phyloP scores from a whole-genome alignment of 495 filamentous ascomycete species.

The Copromyces sp. region DNA sequence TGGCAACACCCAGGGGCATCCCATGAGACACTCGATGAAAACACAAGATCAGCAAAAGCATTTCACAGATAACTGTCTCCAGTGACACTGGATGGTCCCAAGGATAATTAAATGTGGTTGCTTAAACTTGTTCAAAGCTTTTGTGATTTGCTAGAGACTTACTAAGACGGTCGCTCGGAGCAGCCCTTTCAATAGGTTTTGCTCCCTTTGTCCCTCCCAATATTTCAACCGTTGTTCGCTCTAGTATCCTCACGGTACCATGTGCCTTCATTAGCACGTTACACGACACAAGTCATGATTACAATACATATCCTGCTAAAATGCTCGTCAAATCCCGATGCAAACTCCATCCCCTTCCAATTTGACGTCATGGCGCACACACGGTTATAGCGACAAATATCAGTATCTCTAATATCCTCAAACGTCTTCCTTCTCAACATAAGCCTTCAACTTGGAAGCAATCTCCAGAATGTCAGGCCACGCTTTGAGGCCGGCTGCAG shows the following conservation, averaged over 20 bases:
- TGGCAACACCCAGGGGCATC: background rate
- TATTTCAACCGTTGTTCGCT: background rate
- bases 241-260: background rate
- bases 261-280: background rate
- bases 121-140: background rate
- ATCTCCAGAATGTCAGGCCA: background rate
- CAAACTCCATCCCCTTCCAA: background rate
- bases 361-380: background rate
- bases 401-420: background rate
- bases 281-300: background rate
- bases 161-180: background rate
- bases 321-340: background rate
- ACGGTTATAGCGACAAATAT: background rate
- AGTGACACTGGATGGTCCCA: background rate
- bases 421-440: background rate
- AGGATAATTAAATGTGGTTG: background rate
- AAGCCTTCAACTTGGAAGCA: background rate
- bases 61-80: background rate
- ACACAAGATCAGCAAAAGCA: background rate
- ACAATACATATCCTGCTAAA: background rate
- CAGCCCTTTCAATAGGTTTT: background rate
- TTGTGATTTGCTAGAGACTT: background rate
- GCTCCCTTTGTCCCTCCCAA: background rate
- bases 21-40: background rate
- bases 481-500: background rate